Percentiles rank a stretch among this genome's conserved stretches.
Evolutionary conservation across 495 filamentous ascomycete genomes (phyloP).

Genomic region (Penicillium mononematosum): DNA sequence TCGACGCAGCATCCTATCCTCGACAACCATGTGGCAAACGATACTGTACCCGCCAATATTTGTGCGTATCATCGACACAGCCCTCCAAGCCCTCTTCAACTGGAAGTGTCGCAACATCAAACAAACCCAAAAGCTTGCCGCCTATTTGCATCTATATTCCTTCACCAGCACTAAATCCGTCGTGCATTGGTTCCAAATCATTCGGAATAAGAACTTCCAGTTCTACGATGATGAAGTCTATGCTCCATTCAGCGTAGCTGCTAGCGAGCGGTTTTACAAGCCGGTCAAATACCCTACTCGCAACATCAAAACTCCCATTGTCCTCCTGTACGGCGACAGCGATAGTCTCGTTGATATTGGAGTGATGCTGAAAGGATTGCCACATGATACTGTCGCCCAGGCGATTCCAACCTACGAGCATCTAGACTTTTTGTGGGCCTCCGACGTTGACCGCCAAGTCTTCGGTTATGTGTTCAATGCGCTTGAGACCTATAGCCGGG

Average conservation of each 20-base stretch:
- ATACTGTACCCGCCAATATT: constrained; percentile 95
- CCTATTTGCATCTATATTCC: constrained; percentile 95
- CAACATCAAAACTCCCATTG: constrained; percentile 95
- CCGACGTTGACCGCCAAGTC: constrained; percentile 77
- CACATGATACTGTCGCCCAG: constrained; percentile 75
- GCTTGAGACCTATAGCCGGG: constrained; percentile 58
- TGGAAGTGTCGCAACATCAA: constrained; percentile 89
- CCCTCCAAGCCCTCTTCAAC: constrained; percentile 78
- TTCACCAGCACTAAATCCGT: constrained; percentile 94
- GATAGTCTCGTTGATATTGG: constrained; percentile 95
- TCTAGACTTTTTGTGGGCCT: constrained; percentile 94
- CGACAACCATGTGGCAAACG: constrained; percentile 95
- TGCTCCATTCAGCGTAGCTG: constrained; percentile 56
- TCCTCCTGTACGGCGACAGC: constrained; percentile 87
- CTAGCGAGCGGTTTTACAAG: constrained; percentile 70
- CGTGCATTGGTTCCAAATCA: constrained; percentile 99
- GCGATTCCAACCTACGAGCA: constrained; percentile 91
- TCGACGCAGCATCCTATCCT: constrained; percentile 87
- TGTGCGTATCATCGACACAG: constrained; percentile 80
- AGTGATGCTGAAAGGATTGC: constrained; percentile 86
- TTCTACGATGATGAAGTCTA: constrained; percentile 97
- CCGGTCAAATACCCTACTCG: constrained; percentile 94
- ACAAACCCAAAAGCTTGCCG: constrained; percentile 85
- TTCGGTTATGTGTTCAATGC: constrained; percentile 90
- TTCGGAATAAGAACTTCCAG: constrained; percentile 90